phyloP scores from a whole-genome alignment of 306 rosid species.

The Rosa chinensis region DNA sequence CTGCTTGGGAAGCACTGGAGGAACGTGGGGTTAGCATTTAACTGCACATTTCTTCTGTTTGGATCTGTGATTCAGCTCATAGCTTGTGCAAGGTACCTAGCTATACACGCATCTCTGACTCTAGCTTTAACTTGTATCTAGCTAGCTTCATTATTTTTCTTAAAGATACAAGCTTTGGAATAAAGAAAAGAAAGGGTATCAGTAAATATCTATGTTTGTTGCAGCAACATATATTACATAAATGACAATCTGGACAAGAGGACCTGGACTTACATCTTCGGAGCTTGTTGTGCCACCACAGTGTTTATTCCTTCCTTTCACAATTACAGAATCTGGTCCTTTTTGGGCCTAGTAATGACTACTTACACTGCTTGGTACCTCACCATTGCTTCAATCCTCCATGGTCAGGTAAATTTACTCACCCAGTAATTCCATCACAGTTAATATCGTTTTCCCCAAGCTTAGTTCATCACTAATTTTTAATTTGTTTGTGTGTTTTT shows the following conservation, averaged over 20 bases:
- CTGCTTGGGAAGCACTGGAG: slow-evolving; percentile 98
- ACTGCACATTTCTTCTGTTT: slow-evolving; percentile 97
- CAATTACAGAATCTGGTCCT: slow-evolving; percentile 97
- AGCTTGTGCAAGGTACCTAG: slow-evolving; percentile 93
- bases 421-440: not conserved
- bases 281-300: slow-evolving; percentile 99
- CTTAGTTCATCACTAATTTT: not conserved
- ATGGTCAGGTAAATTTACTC: slow-evolving; percentile 69
- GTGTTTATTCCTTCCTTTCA: slow-evolving; percentile 96
- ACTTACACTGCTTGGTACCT: slow-evolving; percentile 99
- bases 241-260: slow-evolving; percentile 97
- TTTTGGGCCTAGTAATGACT: slow-evolving; percentile 93
- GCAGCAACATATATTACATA: slow-evolving; percentile 96
- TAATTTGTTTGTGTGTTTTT: not conserved
- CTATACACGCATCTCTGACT: slow-evolving; percentile 26
- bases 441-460: not conserved
- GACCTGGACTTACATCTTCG: slow-evolving; percentile 98
- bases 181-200: slow-evolving; percentile 11
- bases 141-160: slow-evolving; percentile 23
- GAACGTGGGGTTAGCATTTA: slow-evolving; percentile 96
- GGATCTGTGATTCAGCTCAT: slow-evolving; percentile 99
- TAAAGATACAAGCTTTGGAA: not conserved
- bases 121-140: slow-evolving; percentile 13
- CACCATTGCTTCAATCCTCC: slow-evolving; percentile 75
- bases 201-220: slow-evolving; percentile 5